Evolutionary conservation across 805 yeast species (phyloP).

Genomic region (Candida yuanshanica): DNA sequence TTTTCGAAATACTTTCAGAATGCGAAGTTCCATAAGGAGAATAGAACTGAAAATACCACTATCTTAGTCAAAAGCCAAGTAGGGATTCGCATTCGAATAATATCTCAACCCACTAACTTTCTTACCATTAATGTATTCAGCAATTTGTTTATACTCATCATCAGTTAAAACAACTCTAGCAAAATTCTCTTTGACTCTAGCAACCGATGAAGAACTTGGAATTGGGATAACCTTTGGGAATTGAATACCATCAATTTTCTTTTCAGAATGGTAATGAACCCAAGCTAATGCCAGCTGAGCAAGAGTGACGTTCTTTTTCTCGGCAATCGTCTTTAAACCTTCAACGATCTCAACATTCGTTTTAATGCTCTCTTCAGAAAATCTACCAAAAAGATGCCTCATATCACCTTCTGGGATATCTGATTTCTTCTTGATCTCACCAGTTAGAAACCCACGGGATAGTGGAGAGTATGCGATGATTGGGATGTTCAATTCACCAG

Average conservation of each 20-base stretch:
- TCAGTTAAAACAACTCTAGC: constrained; percentile 41
- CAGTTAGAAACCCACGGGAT: constrained; percentile 74
- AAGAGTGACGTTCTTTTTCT: constrained; percentile 38
- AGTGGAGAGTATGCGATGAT: constrained; percentile 80
- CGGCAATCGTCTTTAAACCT: constrained; percentile 46
- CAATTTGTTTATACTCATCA: constrained; percentile 51
- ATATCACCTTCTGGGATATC: constrained; percentile 55
- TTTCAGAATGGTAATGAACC: constrained; percentile 38
- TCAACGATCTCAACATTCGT: constrained; percentile 50
- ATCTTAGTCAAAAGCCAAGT: constrained; percentile 7
- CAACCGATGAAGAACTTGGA: constrained; percentile 65
- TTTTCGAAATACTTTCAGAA: too few relatives aligned
- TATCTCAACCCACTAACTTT: constrained; percentile 56
- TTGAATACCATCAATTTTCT: constrained; percentile 20
- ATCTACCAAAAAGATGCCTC: constrained; percentile 48
- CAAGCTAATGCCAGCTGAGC: constrained; percentile 73
- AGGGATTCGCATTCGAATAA: constrained; percentile 23
- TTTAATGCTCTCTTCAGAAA: constrained; percentile 48
- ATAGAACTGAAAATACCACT: too few relatives aligned
- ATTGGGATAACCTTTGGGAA: constrained; percentile 65
- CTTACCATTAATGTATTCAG: constrained; percentile 36
- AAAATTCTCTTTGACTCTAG: constrained; percentile 59
- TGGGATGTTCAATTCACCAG: constrained; percentile 55
- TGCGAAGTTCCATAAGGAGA: too few relatives aligned
- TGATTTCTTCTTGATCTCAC: constrained; percentile 38